A percentile compares a stretch with the other conserved stretches of the same genome.
Conservation (phyloP, 2,329 filamentous ascomycete species). For the Penicillium sp. region DNA sequence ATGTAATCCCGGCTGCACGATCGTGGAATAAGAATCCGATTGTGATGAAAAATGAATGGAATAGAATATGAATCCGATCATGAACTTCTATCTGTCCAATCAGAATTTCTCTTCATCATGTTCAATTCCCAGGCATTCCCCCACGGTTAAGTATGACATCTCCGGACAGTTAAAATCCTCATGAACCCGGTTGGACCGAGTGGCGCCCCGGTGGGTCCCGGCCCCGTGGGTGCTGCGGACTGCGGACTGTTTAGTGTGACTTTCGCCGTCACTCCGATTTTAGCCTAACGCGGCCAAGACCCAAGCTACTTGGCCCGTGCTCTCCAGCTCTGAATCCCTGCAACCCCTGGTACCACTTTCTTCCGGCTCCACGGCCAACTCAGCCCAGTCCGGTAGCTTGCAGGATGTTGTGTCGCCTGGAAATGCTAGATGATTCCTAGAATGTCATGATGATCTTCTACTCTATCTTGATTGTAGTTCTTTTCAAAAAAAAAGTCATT, state of each 20-base stretch:
- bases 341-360: constrained; percentile 8
- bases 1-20: too few species aligned
- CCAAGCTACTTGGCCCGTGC: constrained; percentile 21
- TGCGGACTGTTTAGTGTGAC: constrained; percentile 21
- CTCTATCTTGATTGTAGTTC: not conserved
- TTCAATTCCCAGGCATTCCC: not conserved
- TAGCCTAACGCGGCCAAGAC: constrained; percentile 19
- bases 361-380: constrained; percentile 14
- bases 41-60: constrained; percentile 6
- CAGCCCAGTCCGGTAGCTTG: constrained; percentile 18
- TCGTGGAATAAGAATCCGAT: constrained; percentile 7
- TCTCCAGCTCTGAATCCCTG: constrained; percentile 13
- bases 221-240: constrained; percentile 21
- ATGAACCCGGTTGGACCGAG: too few species aligned
- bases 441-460: not conserved
- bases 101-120: too few species aligned
- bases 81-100: too few species aligned
- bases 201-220: constrained; percentile 20
- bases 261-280: constrained; percentile 23
- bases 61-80: too few species aligned
- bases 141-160: too few species aligned
- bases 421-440: too few species aligned
- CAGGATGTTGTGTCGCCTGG: constrained; percentile 12
- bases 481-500: too few species aligned
- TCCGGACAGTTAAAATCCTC: too few species aligned